Percentiles rank a stretch among this genome's conserved stretches.
Evolutionary conservation across 2,329 filamentous ascomycete species (phyloP).

Genomic region (Alternaria dauci): DNA sequence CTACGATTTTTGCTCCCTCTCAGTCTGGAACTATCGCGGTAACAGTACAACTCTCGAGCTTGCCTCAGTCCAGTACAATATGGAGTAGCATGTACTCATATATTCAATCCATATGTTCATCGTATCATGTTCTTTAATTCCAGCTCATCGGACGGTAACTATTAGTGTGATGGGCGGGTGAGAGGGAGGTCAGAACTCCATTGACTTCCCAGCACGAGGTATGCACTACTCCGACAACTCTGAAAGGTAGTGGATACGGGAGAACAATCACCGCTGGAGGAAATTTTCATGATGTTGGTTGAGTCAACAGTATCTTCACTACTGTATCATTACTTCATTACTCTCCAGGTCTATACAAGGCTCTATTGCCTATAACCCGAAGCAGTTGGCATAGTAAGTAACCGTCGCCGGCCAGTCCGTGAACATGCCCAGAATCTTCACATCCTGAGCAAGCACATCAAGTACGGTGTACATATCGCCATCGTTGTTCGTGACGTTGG

Average conservation of each 20-base stretch:
- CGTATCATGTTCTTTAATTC: no score
- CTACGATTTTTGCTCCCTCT: not conserved
- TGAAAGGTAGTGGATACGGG: not conserved
- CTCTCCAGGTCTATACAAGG: not conserved
- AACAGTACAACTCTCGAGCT: not conserved
- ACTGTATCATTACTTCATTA: not conserved
- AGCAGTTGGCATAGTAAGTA: constrained; percentile 77
- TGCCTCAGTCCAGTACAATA: no score
- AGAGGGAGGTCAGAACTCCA: not conserved
- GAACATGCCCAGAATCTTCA: constrained; percentile 70
- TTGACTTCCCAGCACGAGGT: not conserved
- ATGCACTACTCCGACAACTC: not conserved
- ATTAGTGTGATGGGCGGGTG: no score
- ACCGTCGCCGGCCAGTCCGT: constrained; percentile 74
- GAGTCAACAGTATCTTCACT: not conserved
- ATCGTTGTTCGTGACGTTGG: constrained; percentile 65
- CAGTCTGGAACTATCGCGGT: not conserved
- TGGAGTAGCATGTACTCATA: not conserved
- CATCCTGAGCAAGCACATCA: constrained; percentile 68
- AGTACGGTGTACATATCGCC: constrained; percentile 72
- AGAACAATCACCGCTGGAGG: not conserved
- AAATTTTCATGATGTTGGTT: not conserved
- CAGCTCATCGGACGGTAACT: not conserved
- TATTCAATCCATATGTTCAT: not conserved
- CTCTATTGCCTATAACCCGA: constrained; percentile 51